A percentile compares a stretch with the other conserved stretches of the same genome.
Evolutionary conservation across 257 asterid species (phyloP).

Genomic region (Rubia yunnanensis): DNA sequence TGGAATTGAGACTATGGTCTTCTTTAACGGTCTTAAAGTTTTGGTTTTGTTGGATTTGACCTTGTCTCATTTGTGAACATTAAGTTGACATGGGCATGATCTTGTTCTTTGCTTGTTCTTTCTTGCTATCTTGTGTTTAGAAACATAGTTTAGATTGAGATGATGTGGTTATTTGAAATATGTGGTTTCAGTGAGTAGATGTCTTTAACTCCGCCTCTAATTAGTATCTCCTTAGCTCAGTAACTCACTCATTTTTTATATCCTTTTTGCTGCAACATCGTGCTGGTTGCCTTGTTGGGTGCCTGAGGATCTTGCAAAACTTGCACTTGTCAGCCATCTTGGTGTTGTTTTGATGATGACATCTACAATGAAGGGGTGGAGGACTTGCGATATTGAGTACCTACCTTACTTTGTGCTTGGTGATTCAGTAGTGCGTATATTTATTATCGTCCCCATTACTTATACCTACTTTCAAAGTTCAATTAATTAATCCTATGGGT

Average conservation of each 20-base stretch:
- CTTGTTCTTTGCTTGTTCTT: neutral
- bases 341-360: too few relatives aligned
- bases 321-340: too few relatives aligned
- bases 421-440: conserved; percentile 37
- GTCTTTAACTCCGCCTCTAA: neutral
- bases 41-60: neutral
- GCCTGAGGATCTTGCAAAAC: too few relatives aligned
- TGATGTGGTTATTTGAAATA: too few relatives aligned
- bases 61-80: too few relatives aligned
- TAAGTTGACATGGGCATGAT: neutral
- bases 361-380: too few relatives aligned
- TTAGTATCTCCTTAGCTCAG: neutral
- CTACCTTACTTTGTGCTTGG: conserved; percentile 35
- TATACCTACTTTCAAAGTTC: too few relatives aligned
- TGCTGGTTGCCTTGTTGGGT: too few relatives aligned
- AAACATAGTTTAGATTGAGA: neutral
- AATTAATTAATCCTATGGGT: too few relatives aligned
- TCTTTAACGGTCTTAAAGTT: neutral
- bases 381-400: too few relatives aligned
- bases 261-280: conserved; percentile 31
- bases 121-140: neutral
- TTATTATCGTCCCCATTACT: too few relatives aligned
- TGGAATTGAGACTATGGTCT: neutral
- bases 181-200: neutral
- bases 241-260: neutral